Conservation (phyloP, 2,329 filamentous ascomycete genomes). For the Aureobasidium vineae region DNA sequence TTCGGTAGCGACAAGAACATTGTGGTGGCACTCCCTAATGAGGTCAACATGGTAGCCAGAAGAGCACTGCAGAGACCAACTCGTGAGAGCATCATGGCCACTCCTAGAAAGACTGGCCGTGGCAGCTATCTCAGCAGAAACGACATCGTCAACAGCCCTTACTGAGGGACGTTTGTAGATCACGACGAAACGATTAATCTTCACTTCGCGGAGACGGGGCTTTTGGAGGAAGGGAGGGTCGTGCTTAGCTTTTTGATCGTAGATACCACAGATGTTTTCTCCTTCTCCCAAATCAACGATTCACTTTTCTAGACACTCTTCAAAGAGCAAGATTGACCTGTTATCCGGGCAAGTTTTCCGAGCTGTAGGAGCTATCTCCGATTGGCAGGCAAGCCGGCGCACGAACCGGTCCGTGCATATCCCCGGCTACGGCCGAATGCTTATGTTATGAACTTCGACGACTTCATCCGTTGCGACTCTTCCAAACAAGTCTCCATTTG, state of each 20-base stretch:
- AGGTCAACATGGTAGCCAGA: slow-evolving; percentile 96
- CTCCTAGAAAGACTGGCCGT: slow-evolving; percentile 36
- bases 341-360: background rate
- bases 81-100: slow-evolving; percentile 79
- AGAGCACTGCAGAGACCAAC: slow-evolving; percentile 82
- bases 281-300: background rate
- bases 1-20: slow-evolving; percentile 97
- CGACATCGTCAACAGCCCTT: slow-evolving; percentile 77
- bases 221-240: background rate
- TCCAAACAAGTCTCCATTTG: background rate
- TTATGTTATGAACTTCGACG: background rate
- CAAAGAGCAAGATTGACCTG: background rate
- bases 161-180: slow-evolving; percentile 40
- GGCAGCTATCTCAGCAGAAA: slow-evolving; percentile 74
- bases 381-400: background rate
- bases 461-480: slow-evolving; percentile 10
- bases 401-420: background rate
- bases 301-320: background rate
- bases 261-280: slow-evolving; percentile 14
- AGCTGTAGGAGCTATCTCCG: background rate
- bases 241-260: slow-evolving; percentile 6
- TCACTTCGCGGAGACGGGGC: background rate
- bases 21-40: slow-evolving; percentile 93
- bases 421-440: background rate
- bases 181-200: slow-evolving; percentile 21